Base-by-base conservation (phyloP, 352 stramenopile species). In the Pythium biforme region DNA sequence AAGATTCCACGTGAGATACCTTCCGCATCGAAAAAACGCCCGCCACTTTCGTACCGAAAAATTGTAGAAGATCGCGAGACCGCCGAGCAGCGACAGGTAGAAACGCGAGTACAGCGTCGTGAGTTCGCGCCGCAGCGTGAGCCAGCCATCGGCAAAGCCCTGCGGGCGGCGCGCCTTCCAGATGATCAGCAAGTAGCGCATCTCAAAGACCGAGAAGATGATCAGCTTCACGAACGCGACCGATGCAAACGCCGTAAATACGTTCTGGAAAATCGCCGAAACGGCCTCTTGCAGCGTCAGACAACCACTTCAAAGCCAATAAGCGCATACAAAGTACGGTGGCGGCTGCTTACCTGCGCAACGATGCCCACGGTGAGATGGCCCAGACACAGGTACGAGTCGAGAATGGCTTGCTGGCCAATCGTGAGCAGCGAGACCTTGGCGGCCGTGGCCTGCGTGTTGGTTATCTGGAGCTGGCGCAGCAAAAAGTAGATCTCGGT, bases 131-230 rank as follows among this genome's bases (percentile, higher is more conserved):
- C 96, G 86, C 48, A 98, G 68, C 26, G 89, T 87, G 33, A 91
- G 74, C 87, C 85, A 96, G 17, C 88, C 88, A n/a, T 94, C 73
- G 40, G 81, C 80, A 51, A 95, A 91, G 56, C 82, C 89, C 64
- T 97, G 75, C 43, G 83, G 83, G 64, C 96, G 82, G 22, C 96
- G 72, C 1, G 96, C 92, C 64, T 98, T 97, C 72, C 96, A 98
- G 29, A 99, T 98, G 57, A 99, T 95, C 40, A 98, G 79, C 77
- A 99, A 79, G 71, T 98, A 99, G 23, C 98, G 97, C 92, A 99
- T 98, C 70, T 99, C 96, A 66, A 99, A 98, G 39, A 99, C 92
- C 39, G 95, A 99, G 68, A 99, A 99, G 54, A 98, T 98, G 49
- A 99, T 89, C 7, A 99, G 80, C 79, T 99, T 98, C 55, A 99